Evolutionary conservation across 1,284 basidiomycete genomes (phyloP).

Genomic region (Neotropicomus parvogracilis): DNA sequence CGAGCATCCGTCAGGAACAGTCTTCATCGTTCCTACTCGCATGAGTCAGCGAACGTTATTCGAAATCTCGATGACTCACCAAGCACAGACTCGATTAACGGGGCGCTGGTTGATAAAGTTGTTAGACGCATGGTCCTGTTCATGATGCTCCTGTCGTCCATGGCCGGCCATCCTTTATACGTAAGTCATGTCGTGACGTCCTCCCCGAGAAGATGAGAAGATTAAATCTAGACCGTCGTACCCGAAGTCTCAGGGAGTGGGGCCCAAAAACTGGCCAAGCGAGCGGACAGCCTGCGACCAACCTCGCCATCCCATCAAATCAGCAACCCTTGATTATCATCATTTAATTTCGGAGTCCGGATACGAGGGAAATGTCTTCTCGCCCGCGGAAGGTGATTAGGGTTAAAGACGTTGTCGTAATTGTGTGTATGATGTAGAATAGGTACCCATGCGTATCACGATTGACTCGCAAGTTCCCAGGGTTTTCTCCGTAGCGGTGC

Average conservation of each 20-base stretch:
- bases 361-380: conserved; percentile 7
- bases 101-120: conserved; percentile 10
- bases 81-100: conserved; percentile 8
- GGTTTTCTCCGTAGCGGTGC: conserved; percentile 53
- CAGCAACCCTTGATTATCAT: conserved; percentile 2
- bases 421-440: conserved; percentile 11
- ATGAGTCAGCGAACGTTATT: conserved; percentile 14
- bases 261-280: not conserved
- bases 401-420: conserved; percentile 17
- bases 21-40: not conserved
- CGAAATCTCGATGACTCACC: conserved; percentile 19
- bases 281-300: conserved; percentile 2
- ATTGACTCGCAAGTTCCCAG: conserved; percentile 44
- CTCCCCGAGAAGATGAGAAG: not conserved
- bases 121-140: not conserved
- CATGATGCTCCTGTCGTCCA: not conserved
- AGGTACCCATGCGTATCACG: conserved; percentile 15
- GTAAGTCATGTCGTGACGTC: conserved; percentile 5
- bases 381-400: conserved; percentile 16
- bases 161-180: not conserved
- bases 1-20: conserved; percentile 11
- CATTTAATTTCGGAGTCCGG: conserved; percentile 12
- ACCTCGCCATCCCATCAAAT: conserved; percentile 3
- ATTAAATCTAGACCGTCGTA: not conserved
- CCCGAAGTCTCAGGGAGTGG: not conserved